A percentile compares a stretch with the other conserved stretches of the same genome.
Conservation (phyloP, 169 alveolate genomes). For the Plasmodium gallinaceum region DNA sequence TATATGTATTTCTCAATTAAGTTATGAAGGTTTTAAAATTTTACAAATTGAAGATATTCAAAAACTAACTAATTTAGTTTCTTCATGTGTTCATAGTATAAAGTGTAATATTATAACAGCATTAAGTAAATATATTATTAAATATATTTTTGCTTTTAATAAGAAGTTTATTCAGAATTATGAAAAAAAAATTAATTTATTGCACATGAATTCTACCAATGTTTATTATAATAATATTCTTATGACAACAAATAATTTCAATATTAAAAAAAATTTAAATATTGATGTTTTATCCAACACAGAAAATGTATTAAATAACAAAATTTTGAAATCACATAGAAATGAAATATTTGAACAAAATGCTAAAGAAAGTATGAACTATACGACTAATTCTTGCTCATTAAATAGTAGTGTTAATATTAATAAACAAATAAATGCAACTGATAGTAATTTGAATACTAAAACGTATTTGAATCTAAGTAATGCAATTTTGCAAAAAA, state of each 20-base stretch:
- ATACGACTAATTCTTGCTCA: no score
- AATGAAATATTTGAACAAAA: neutral
- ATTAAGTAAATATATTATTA: constrained; percentile 61
- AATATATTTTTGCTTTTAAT: constrained; percentile 71
- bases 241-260: constrained; percentile 10
- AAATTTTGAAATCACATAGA: neutral
- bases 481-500: no score
- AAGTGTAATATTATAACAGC: constrained; percentile 71
- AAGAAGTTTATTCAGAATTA: constrained; percentile 67
- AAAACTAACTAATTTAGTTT: constrained; percentile 36
- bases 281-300: neutral
- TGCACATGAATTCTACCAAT: constrained; percentile 75
- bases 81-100: constrained; percentile 65
- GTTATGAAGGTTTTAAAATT: constrained; percentile 70
- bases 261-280: constrained; percentile 2
- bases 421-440: no score
- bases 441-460: neutral
- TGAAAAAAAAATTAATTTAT: constrained; percentile 67
- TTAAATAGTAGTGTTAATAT: neutral
- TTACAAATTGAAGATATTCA: constrained; percentile 51
- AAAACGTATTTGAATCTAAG: no score
- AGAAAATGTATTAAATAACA: neutral
- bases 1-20: constrained; percentile 72
- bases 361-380: neutral
- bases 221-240: constrained; percentile 63